Base-by-base conservation (phyloP, 2,329 filamentous ascomycete species). In the Microdochium nivale region DNA sequence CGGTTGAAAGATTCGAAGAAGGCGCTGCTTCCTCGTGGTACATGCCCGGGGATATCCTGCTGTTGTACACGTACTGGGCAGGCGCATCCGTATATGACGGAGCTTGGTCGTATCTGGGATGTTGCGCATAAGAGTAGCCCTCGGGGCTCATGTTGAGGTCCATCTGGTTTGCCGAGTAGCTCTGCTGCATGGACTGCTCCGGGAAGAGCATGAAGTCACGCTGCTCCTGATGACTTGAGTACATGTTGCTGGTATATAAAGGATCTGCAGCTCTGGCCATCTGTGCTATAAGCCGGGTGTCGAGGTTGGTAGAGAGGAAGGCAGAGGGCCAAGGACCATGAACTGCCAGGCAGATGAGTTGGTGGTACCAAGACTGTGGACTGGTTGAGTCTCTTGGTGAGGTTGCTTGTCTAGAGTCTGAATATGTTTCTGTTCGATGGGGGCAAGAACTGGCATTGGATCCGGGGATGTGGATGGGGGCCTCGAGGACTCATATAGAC, bases 1-100 rank as follows among this genome's bases (percentile, higher is more conserved):
- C 76, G 54, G 77, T 82, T 54, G 77, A 89, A 55, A 78, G 75
- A 62, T 76, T 81, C 49, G 77, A 85, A 27, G 76, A 79, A 16
- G 76, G 73, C 53, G 70, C 68, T 62, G n/a, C 40, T 13, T 44
- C 40, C 14, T 44, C 40, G 13, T 44, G 40, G 40, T 44, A 44
- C 7, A 44, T 16, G 40, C 40, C 40, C 7, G 21, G 67, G 60
- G 77, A 80, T 52, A 71, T 66, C 55, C 70, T 70, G 58, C 66
- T 67, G 59, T 69, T 68, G 59, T 78, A 73, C 56, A 77, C 65
- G 65, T 72, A 74, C 58, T 68, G 56, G 53, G 65, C 55, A 7
- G 40, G 14, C 56, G 66, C 54, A 19, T 78, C 77, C 25, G 73
- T 57, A 64, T 78, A 82, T 50, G 79, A 60, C 11, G 68, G 55